These are phyloP conservation scores for Rhododendron kiyosumense DNA, from an alignment of 148 eudicot genomes.

Conservation along the genomic window DNA sequence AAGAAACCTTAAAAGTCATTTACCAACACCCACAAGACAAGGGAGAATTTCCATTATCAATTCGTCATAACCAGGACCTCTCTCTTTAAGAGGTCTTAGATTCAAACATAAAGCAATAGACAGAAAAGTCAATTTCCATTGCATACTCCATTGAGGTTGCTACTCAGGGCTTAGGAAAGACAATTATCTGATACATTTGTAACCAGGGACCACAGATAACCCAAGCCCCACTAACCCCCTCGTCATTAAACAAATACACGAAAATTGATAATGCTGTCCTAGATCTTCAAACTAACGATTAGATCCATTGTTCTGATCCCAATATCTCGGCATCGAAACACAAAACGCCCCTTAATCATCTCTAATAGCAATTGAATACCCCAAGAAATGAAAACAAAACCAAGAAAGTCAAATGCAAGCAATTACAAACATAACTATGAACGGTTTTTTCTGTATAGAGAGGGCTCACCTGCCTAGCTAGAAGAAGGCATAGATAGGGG, in stretches of 20 bases:
- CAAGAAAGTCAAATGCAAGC: background rate
- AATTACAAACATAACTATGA: background rate
- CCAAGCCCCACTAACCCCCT: background rate
- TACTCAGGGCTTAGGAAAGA: background rate
- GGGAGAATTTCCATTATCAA: background rate
- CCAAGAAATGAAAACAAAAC: background rate
- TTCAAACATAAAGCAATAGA: background rate
- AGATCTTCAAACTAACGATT: slow-evolving; percentile 20
- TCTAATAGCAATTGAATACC: background rate
- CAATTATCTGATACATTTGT: background rate
- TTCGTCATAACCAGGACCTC: background rate
- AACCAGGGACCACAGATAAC: background rate
- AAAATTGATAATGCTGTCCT: background rate
- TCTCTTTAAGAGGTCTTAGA: background rate
- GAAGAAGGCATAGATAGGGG: background rate
- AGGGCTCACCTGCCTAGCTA: background rate
- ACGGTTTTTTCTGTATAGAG: background rate
- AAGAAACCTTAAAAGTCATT: slow-evolving; percentile 17
- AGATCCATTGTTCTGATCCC: slow-evolving; percentile 1
- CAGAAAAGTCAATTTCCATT: background rate
- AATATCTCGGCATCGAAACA: slow-evolving; percentile 1
- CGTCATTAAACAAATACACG: background rate
- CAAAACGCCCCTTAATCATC: background rate
- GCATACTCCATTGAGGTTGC: background rate
- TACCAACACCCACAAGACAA: background rate